phyloP scores from a whole-genome alignment of 1,139 yeast species.

The Geotrichum australiense region DNA sequence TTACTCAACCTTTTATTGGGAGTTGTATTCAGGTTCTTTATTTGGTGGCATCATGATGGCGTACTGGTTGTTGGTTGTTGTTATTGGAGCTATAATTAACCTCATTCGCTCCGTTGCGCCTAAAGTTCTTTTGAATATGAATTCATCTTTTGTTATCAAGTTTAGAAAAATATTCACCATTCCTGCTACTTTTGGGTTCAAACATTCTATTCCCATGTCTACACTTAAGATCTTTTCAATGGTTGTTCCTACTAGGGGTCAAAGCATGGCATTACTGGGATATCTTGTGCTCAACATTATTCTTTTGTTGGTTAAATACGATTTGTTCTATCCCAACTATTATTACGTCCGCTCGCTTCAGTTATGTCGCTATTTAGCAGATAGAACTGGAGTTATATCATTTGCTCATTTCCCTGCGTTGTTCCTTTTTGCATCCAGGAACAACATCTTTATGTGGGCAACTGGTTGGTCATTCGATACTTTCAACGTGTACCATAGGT shows the following conservation, averaged over 20 bases:
- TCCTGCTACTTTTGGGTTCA: conserved; percentile 30
- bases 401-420: conserved; percentile 47
- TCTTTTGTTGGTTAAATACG: conserved; percentile 21
- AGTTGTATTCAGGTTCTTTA: conserved; percentile 8
- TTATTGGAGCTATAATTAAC: conserved; percentile 22
- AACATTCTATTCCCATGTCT: conserved; percentile 28
- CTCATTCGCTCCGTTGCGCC: conserved; percentile 11
- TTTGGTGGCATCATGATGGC: conserved; percentile 19
- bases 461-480: conserved; percentile 59
- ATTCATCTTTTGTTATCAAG: conserved; percentile 16
- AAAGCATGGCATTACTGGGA: conserved; percentile 26
- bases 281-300: conserved; percentile 28
- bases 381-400: conserved; percentile 49
- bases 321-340: conserved; percentile 19
- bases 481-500: conserved; percentile 52
- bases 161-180: conserved; percentile 28
- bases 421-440: conserved; percentile 55
- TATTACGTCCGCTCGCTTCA: conserved; percentile 14
- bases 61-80: conserved; percentile 24
- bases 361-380: conserved; percentile 39
- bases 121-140: conserved; percentile 11
- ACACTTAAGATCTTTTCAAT: conserved; percentile 21
- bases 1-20: conserved; percentile 6
- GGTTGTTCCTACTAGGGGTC: conserved; percentile 30
- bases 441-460: conserved; percentile 47